Percentiles rank a stretch among this genome's conserved stretches.
These are phyloP conservation scores for Aspergillus hortae DNA, from an alignment of 2,329 filamentous ascomycete genomes.

Conservation along the genomic window DNA sequence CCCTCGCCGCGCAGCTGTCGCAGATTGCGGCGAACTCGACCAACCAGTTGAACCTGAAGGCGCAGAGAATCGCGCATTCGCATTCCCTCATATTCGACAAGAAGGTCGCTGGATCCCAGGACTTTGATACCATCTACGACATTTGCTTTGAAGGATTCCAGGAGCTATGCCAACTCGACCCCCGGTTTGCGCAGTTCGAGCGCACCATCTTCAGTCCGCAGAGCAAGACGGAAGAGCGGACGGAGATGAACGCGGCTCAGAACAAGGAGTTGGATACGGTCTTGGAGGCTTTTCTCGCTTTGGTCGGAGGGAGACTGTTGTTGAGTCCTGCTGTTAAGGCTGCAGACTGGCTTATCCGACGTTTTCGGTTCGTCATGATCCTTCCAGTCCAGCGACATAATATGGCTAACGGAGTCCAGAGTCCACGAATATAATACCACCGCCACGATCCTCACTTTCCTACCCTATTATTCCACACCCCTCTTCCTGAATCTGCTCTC, in stretches of 20 bases:
- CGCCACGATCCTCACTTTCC: conserved; percentile 74
- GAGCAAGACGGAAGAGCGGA: conserved; percentile 83
- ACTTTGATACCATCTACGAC: conserved; percentile 81
- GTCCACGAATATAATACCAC: conserved; percentile 88
- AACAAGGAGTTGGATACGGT: conserved; percentile 77
- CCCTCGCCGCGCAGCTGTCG: conserved; percentile 90
- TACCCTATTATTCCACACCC: conserved; percentile 85
- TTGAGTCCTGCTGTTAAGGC: conserved; percentile 86
- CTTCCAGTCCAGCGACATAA: background rate
- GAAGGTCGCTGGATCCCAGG: conserved; percentile 78
- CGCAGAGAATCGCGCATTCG: conserved; percentile 85
- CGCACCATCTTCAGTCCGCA: conserved; percentile 87
- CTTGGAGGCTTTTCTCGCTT: conserved; percentile 76
- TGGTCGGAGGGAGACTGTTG: conserved; percentile 72
- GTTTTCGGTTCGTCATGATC: conserved; percentile 66
- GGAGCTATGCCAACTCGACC: conserved; percentile 84
- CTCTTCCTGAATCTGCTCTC: conserved; percentile 83
- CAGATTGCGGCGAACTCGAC: conserved; percentile 87
- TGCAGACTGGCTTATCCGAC: conserved; percentile 88
- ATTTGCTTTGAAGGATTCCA: conserved; percentile 87
- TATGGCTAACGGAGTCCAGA: conserved; percentile 45
- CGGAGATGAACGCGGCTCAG: conserved; percentile 74
- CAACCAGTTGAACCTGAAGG: conserved; percentile 85
- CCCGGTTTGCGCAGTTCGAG: conserved; percentile 70
- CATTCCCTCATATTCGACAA: conserved; percentile 94